phyloP scores from a whole-genome alignment of 495 filamentous ascomycete species.

The Penicillium chermesinum region DNA sequence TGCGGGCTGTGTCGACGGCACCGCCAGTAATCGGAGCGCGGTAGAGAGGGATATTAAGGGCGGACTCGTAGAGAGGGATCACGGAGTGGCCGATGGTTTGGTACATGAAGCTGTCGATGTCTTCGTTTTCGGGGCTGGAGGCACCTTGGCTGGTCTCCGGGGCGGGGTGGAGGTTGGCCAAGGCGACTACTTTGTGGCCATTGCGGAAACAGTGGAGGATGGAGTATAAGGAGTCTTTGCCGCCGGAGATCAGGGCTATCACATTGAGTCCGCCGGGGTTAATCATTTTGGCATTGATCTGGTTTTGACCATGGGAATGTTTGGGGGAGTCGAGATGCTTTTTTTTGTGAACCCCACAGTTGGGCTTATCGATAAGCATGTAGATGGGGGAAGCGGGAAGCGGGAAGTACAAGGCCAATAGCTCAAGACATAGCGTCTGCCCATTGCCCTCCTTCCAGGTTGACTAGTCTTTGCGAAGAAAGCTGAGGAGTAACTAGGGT shows the following conservation, averaged over 20 bases:
- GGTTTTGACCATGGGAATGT: neutral
- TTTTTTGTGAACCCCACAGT: slow-evolving; percentile 8
- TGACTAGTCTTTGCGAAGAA: no score
- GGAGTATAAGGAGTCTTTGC: slow-evolving; percentile 94
- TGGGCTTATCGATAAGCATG: slow-evolving; percentile 15
- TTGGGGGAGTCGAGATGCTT: neutral
- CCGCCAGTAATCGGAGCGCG: slow-evolving; percentile 64
- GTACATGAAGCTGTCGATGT: slow-evolving; percentile 98
- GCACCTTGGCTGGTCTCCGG: slow-evolving; percentile 1
- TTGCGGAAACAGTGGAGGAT: slow-evolving; percentile 83
- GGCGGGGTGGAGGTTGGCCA: slow-evolving; percentile 79
- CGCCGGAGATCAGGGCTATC: slow-evolving; percentile 89
- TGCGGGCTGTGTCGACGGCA: slow-evolving; percentile 51
- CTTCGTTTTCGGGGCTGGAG: slow-evolving; percentile 45
- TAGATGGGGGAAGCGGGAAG: no score
- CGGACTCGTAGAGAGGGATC: slow-evolving; percentile 76
- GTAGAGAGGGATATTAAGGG: slow-evolving; percentile 74
- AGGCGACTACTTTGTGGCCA: slow-evolving; percentile 78
- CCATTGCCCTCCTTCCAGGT: no score
- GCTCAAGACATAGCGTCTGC: no score
- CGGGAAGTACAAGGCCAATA: no score
- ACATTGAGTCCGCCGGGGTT: slow-evolving; percentile 59
- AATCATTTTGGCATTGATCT: neutral
- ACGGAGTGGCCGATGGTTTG: slow-evolving; percentile 89
- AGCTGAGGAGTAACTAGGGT: no score